Base-by-base conservation (phyloP, 768 basidiomycete species). In the Cubamyces sp. region DNA sequence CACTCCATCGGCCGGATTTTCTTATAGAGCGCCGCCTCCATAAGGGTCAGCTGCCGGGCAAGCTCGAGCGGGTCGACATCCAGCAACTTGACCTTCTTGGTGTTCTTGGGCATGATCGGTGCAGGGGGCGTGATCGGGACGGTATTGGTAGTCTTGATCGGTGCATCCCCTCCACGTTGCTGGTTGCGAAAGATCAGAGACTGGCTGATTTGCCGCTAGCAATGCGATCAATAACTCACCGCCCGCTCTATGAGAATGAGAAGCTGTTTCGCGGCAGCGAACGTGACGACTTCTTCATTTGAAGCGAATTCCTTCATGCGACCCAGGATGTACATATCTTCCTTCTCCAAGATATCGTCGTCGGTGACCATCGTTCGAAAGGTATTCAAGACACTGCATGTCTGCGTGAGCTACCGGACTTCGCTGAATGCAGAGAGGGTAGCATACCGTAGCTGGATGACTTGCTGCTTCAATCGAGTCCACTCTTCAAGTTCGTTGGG, bases 1-100 rank as follows among this genome's bases (percentile, higher is more conserved):
- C 94, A 98, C 73, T 98, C 96, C 76, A 89, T 88, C 0, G 93
- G 90, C 39, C 87, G 86, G 67, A 98, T 96, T 73, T 85, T 87
- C 75, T 90, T 88, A 76, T 94, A 98, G 43, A 96, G 76, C 49
- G 83, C 79, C 65, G 89, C 91, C 74, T 98, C 96, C 79, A 96
- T 81, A 61, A 97, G 87, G 0, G 96, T 98, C 63, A 98, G 76
- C 73, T 98, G 96, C 28, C 96, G 83, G 0, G 96, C 96, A 18
- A 98, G 74, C 74, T 98, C 96, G 58, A 94, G 75, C 1, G 95
- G 81, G 66, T 96, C 91, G 51, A 98, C 84, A 70, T 98, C 96
- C 21, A 86, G 75, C 12, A 98, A 78, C 65, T 92, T 94, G 62
- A 96, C 74, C 74, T 86, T 90, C 77, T 86, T 88, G 61, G 75